Evolutionary conservation across 441 rosid species (phyloP), one percentile per base, ranked within the genome.

Genomic region (Aleurites moluccanus): DNA sequence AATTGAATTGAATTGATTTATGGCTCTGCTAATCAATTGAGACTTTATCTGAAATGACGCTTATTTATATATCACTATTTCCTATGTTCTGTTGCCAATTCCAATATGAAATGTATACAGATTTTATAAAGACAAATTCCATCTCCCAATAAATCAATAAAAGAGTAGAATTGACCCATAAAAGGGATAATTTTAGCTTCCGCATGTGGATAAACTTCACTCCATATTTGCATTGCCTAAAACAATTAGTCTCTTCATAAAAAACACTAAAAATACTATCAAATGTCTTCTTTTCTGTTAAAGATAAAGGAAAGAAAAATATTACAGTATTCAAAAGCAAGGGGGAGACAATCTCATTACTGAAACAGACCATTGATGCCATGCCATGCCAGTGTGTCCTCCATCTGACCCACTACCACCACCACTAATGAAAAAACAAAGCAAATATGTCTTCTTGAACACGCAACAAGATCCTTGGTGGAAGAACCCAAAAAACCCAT

Each of bases 401-500:
- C 64, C 4, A 49, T 67, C 75, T 70, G 80, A 78, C 80, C 84
- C 86, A 81, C 78, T 82, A 45, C 78, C 62, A 80, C 78, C 84
- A 38, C 77, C 62, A 47, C 13, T 25, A 13, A 52, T 2, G 59
- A 30, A 52, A 59, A 40, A 35, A 64, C 23, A 65, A 78, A n/a
- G 6, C 50, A 72, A 53, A 28, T 16, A 49, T 49, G 28, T 56
- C 73, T 70, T 61, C 78, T 72, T 53, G 27, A 71, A 18, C 70
- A 78, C 78, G 66, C 69, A 55, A 30, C 69, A 65, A 38, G 44
- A 69, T 42, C 57, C 67, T 73, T 83, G 89, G 88, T 89, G 92
- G 89, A 87, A 85, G 89, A 88, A 83, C 72, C 80, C 72, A 69
- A 85, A 88, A 89, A 90, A 76, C 35, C 82, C 83, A 83, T 85